Evolutionary conservation across 495 filamentous ascomycete species (phyloP).

Genomic region (Poronia punctata): DNA sequence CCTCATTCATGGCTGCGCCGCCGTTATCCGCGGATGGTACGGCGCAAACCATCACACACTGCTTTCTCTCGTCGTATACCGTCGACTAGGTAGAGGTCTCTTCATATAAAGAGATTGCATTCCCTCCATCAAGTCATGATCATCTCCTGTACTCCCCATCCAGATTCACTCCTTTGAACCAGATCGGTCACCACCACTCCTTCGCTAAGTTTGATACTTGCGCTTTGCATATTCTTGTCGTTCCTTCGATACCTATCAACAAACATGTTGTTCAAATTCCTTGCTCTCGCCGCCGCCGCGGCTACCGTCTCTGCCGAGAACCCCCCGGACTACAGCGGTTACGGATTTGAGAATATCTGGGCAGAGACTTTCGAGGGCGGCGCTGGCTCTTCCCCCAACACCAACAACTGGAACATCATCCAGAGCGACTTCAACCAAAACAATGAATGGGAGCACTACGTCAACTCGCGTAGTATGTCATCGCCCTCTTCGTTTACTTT

Average conservation of each 20-base stretch:
- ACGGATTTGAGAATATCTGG: constrained; percentile 29
- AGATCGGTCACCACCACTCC: constrained; percentile 1
- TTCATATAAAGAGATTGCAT: constrained; percentile 6
- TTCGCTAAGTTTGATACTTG: background rate
- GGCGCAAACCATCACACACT: background rate
- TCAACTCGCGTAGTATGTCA: constrained; percentile 14
- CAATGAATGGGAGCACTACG: constrained; percentile 40
- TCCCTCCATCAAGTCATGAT: constrained; percentile 3
- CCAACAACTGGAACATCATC: constrained; percentile 37
- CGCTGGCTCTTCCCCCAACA: constrained; percentile 22
- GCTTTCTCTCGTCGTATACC: background rate
- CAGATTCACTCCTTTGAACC: constrained; percentile 1
- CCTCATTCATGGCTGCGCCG: too few relatives aligned
- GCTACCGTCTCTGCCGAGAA: constrained; percentile 23
- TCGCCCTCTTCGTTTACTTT: too few relatives aligned
- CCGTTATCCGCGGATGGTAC: background rate
- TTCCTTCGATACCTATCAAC: constrained; percentile 31
- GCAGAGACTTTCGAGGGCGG: constrained; percentile 32
- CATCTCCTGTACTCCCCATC: background rate
- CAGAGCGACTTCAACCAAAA: constrained; percentile 28
- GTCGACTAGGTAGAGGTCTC: background rate
- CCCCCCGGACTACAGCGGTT: constrained; percentile 28
- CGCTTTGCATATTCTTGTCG: too few relatives aligned
- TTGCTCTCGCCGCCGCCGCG: constrained; percentile 12
- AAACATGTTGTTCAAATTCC: constrained; percentile 46